A percentile compares a stretch with the other conserved stretches of the same genome.
phyloP scores from a whole-genome alignment of 176 grass and related monocot genomes.

The Aechmea fasciata region DNA sequence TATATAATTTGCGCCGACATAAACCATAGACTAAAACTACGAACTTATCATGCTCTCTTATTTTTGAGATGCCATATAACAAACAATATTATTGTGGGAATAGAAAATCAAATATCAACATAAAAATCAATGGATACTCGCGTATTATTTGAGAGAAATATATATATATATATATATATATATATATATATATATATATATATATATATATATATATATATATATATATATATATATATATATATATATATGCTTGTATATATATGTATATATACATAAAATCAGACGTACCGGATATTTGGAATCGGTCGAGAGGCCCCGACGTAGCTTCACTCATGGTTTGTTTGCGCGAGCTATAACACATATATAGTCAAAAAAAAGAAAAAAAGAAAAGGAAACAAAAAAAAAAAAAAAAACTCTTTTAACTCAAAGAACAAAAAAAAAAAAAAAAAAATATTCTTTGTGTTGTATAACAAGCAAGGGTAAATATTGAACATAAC shows the following conservation, averaged over 20 bases:
- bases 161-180: not conserved
- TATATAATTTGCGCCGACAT: too few species aligned
- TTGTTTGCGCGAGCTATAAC: slow-evolving; percentile 8
- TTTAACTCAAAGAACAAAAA: not conserved
- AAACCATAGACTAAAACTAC: too few species aligned
- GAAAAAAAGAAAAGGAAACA: not conserved
- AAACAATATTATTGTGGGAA: too few species aligned
- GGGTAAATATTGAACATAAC: too few species aligned
- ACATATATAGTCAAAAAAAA: not conserved
- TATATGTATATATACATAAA: not conserved
- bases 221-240: not conserved
- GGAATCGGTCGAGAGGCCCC: slow-evolving; percentile 4
- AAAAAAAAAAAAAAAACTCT: not conserved
- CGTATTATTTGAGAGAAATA: too few species aligned
- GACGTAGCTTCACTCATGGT: slow-evolving; percentile 23
- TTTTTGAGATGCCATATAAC: too few species aligned
- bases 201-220: not conserved
- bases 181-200: not conserved
- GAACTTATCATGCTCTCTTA: too few species aligned
- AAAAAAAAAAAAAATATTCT: too few species aligned
- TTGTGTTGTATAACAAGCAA: too few species aligned
- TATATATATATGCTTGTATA: not conserved
- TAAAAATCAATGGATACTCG: too few species aligned
- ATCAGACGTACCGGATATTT: not conserved
- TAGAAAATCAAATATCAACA: too few species aligned